Percentiles rank a stretch among this genome's conserved stretches.
These are phyloP conservation scores for Gracilariopsis chorda DNA, from an alignment of 23 red algal species.

Conservation along the genomic window DNA sequence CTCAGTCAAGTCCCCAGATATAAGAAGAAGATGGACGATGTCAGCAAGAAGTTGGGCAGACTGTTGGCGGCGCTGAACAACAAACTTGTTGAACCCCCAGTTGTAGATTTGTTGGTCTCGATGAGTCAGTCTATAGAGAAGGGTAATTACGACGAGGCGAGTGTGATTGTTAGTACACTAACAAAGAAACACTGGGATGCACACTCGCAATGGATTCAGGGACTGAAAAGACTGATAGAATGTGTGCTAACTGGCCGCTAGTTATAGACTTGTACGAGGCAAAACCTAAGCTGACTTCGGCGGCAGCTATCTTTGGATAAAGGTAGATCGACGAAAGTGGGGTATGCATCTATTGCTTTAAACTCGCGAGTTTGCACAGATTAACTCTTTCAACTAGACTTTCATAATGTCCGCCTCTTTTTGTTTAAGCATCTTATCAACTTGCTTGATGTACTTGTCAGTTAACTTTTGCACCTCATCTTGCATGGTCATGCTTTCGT, in stretches of 20 bases:
- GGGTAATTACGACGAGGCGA: slow-evolving; percentile 66
- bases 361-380: too few species aligned
- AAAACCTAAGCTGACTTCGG: too few species aligned
- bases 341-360: too few species aligned
- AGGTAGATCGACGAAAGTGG: too few species aligned
- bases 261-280: not conserved
- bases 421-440: slow-evolving; percentile 78
- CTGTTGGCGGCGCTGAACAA: slow-evolving; percentile 70
- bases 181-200: slow-evolving; percentile 75
- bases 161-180: slow-evolving; percentile 30
- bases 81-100: slow-evolving; percentile 38
- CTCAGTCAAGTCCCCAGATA: slow-evolving; percentile 52
- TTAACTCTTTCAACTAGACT: slow-evolving; percentile 75
- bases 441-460: slow-evolving; percentile 78
- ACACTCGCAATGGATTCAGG: slow-evolving; percentile 71
- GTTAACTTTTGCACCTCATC: slow-evolving; percentile 89
- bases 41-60: slow-evolving; percentile 82
- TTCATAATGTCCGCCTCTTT: slow-evolving; percentile 98
- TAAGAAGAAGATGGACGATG: slow-evolving; percentile 91
- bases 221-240: slow-evolving; percentile 68
- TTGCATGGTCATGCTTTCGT: slow-evolving; percentile 87
- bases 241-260: slow-evolving; percentile 67
- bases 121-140: slow-evolving; percentile 68
- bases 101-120: slow-evolving; percentile 46
- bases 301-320: too few species aligned